Base-by-base conservation (phyloP, 208 protist species). In the Blastocrithidia nonstop region DNA sequence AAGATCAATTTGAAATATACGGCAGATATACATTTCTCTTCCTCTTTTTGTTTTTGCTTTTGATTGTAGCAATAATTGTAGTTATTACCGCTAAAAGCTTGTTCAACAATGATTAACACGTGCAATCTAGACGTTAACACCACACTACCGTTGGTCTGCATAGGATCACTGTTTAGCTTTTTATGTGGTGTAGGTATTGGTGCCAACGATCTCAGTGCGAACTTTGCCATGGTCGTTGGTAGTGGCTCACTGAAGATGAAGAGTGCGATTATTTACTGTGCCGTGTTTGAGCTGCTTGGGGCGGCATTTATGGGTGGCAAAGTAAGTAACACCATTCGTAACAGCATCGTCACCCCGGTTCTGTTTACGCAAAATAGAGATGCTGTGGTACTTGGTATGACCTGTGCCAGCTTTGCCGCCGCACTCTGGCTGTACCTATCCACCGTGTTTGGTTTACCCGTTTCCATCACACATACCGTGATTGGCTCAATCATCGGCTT, bases 211-310 rank as follows among this genome's bases (percentile, higher is more conserved):
- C 60, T 87, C 16, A 80, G 61, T 42, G 77, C 76, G 11, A 87
- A 85, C 57, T 91, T 91, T 45, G 82, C 82, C 13, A 85, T 85
- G 71, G 77, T 87, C 39, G 71, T 87, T 4, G 82, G 82, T 25
- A 88, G 71, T 54, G 74, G 77, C 39, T 82, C 74, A 11, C 60
- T 87, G 19, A 76, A 81, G 54, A 83, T 91, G 77, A 55, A 48
- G 38, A 58, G 70, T 50, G 74, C 77, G 4, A 85, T 87, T 51
- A 56, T 85, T 25, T 87, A 79, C 56, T 87, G 77, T 66, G 72
- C 68, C 40, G 46, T 83, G 6, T 87, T 87, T 32, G 76, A 87
- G 55, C 50, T 90, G 15, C 56, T 84, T n/a, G 80, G 80, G 3
- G 76, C 76, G 8, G 67, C 74, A 27, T 82, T 87, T 52, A 90